Evolutionary conservation across 1,284 basidiomycete species (phyloP).

Genomic region (Ustilago bromivora): DNA sequence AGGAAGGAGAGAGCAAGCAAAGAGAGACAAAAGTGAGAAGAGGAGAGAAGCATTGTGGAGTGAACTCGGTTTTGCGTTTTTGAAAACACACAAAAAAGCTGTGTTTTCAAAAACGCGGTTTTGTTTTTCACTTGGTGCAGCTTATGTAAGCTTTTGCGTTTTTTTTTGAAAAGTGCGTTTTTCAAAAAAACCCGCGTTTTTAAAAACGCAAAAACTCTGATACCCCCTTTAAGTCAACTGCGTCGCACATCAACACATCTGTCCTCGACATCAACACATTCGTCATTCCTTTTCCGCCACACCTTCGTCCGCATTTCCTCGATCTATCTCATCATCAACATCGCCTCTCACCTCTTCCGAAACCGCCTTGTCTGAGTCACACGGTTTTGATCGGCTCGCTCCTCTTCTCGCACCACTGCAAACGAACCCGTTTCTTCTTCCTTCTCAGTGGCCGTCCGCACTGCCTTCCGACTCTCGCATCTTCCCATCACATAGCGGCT

Average conservation of each 20-base stretch:
- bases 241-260: constrained; percentile 10
- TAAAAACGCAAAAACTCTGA: too few species aligned
- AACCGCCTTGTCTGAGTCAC: neutral
- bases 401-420: neutral
- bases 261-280: constrained; percentile 4
- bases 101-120: too few species aligned
- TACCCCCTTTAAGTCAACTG: neutral
- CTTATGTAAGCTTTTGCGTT: too few species aligned
- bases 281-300: neutral
- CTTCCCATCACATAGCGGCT: constrained; percentile 13
- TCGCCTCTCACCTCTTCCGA: neutral
- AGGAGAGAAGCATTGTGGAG: too few species aligned
- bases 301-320: constrained; percentile 14
- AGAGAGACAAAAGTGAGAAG: too few species aligned
- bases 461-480: neutral
- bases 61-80: too few species aligned
- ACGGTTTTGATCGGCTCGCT: neutral
- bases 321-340: constrained; percentile 1
- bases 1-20: too few species aligned
- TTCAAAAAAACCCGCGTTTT: too few species aligned
- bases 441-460: neutral
- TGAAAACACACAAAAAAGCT: too few species aligned
- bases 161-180: too few species aligned
- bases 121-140: too few species aligned
- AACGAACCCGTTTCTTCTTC: neutral